A percentile compares a stretch with the other conserved stretches of the same genome.
Evolutionary conservation across 2,329 filamentous ascomycete species (phyloP).

Genomic region (Macrophomina pseudophaseolina): DNA sequence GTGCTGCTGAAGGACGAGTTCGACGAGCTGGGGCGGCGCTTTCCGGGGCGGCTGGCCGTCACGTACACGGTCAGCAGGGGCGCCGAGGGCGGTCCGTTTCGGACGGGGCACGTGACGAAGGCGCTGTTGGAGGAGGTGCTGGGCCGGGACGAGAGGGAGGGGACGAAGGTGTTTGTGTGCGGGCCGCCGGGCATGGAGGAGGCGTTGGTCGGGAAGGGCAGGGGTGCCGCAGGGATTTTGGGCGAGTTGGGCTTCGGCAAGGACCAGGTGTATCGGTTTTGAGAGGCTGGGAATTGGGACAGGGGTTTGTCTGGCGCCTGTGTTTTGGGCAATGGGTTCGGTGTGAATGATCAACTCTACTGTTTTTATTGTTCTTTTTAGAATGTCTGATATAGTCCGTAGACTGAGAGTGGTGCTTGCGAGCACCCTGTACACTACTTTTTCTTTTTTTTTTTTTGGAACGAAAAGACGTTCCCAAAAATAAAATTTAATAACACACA

Average conservation of each 20-base stretch:
- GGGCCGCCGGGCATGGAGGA: constrained; percentile 72
- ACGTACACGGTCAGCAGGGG: constrained; percentile 63
- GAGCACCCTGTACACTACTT: no score
- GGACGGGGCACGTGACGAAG: constrained; percentile 63
- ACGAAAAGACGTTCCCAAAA: no score
- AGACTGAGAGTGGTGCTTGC: no score
- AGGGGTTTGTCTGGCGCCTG: neutral
- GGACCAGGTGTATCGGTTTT: constrained; percentile 66
- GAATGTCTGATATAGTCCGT: no score
- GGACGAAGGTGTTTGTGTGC: constrained; percentile 69
- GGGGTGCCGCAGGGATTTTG: constrained; percentile 44
- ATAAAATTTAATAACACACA: no score
- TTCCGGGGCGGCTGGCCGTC: constrained; percentile 62
- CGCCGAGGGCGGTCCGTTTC: constrained; percentile 39
- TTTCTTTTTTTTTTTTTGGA: no score
- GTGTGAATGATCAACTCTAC: no score
- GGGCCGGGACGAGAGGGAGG: constrained; percentile 43
- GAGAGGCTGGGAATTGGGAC: constrained; percentile 23
- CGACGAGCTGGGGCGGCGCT: constrained; percentile 54
- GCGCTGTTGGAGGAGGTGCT: constrained; percentile 60
- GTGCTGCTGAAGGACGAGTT: constrained; percentile 64
- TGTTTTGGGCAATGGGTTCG: neutral
- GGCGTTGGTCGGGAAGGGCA: constrained; percentile 59
- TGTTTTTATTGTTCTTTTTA: no score
- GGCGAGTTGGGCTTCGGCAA: constrained; percentile 62